Evolutionary conservation across 1,284 basidiomycete genomes (phyloP), one percentile per base, ranked within the genome.

Genomic region (Gomphus sp.): DNA sequence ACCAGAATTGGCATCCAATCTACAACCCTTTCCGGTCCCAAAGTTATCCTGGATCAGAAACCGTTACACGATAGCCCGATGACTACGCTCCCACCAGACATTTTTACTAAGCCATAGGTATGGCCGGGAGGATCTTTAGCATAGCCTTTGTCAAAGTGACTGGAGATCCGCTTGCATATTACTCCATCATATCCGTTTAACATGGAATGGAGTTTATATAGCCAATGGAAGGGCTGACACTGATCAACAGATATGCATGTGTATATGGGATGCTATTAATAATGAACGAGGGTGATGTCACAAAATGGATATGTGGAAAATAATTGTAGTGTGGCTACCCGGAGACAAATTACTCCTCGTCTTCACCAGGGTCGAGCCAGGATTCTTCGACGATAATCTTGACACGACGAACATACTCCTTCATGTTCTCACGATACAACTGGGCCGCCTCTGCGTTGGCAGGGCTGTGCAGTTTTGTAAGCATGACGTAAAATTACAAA

Each of bases 371-470:
- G 71, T 94, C 92, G 60, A 94, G 73, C 92, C 92, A 94, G 62
- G 87, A 91, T 70, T 91, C 87, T 72, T 95, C 91, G 31, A 95
- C 92, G 0, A 91, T 93, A 59, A 87, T 86, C 74, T 94, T 92
- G 52, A 98, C 94, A 60, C 93, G 75, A 60, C 93, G 77, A 36
- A 97, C 90, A 70, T 97, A 98, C 76, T 97, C 95, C 76, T 98
- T 98, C 89, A 97, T 95, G 69, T 98, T 98, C 72, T 99, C 96
- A 60, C 95, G 77, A 70, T 97, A 99, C 62, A 98, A 73, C 70
- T 93, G 91, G 1, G 96, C 96, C 0, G 96, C 96, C 75, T 99
- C 96, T 1, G 94, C 94, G 68, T 99, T 99, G 22, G 22, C 22
- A 22, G 22, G 22, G 22, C 22, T 22, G 22, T 22, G 22, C 22